A percentile compares a stretch with the other conserved stretches of the same genome.
These are phyloP conservation scores for Pugionium dolabratum DNA, from an alignment of 345 rosid genomes.

Conservation along the genomic window DNA sequence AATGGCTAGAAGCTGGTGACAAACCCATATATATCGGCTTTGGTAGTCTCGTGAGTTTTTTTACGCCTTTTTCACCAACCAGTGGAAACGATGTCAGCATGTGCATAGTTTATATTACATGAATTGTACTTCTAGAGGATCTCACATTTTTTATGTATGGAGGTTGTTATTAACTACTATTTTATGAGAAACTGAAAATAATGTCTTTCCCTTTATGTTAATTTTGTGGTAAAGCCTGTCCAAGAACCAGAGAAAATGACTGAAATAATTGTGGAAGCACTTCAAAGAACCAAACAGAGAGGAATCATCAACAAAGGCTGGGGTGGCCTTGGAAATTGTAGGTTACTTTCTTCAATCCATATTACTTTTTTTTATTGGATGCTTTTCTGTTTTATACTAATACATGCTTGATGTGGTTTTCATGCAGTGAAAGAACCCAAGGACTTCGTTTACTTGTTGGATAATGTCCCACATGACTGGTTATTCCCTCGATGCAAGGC, in stretches of 20 bases:
- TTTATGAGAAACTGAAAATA: constrained; percentile 12
- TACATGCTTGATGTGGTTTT: constrained; percentile 31
- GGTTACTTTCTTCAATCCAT: constrained; percentile 33
- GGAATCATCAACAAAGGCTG: constrained; percentile 98
- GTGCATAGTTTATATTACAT: background rate
- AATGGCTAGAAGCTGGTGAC: constrained; percentile 91
- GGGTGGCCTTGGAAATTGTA: constrained; percentile 96
- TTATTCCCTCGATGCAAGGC: constrained; percentile 94
- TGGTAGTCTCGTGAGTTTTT: constrained; percentile 92
- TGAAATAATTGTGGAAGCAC: constrained; percentile 70
- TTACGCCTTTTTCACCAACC: constrained; percentile 2
- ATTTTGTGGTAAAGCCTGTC: constrained; percentile 61
- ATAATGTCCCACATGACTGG: constrained; percentile 98
- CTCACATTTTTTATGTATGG: background rate
- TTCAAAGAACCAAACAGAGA: constrained; percentile 79
- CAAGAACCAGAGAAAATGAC: constrained; percentile 91
- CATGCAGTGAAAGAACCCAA: constrained; percentile 85
- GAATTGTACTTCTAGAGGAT: background rate
- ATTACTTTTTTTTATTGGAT: background rate
- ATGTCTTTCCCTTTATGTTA: constrained; percentile 23
- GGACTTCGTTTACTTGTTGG: constrained; percentile 78
- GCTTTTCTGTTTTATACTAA: background rate
- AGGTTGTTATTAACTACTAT: background rate
- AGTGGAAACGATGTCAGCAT: background rate
- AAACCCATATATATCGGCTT: constrained; percentile 96